Base-by-base conservation (phyloP, 2,329 filamentous ascomycete genomes). In the Botrytis pseudocinerea region DNA sequence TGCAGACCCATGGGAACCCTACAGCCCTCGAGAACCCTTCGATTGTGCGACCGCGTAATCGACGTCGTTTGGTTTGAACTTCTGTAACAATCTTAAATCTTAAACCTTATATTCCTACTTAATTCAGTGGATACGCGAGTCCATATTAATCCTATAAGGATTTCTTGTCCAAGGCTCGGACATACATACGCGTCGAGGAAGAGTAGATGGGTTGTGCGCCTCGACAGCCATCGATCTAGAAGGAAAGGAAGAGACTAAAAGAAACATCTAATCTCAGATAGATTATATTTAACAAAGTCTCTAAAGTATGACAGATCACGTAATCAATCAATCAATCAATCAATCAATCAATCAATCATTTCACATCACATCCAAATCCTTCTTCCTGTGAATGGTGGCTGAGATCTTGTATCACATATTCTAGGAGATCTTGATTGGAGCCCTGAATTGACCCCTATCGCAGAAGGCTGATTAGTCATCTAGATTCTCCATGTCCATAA, bases 31-130 rank as follows among this genome's bases (percentile, higher is more conserved):
- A 28, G 6, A 54, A 28, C 51, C 51, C 51, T 54, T 16, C 14
- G 14, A 54, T 54, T 54, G 51, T 60, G 59, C 40, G 59, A 61
- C 59, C 20, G 32, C 59, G 59, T 61, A 61, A 40, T 40, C 59
- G 32, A 25, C 32, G 20, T 61, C 32, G 28, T n/a, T 38, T n/a
- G 20, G 61, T 28, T 63, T 22, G 40, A 44, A 63, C 25, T 44
- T 44, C 40, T 32, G 61, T 44, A 44, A 63, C 61, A 10, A 63
- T 63, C 35, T 54, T 18, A 28, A 54, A 54, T 54, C 51, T 54
- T 20, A 63, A 63, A 44, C n/a, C 40, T 63, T 63, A 63, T 46
- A 28, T 63, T 28, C 40, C 40, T 12, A 60, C 59, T 8, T 8
- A 25, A 42, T 63, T 20, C 60, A 20, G 38, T 28, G 14, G 60